phyloP scores from a whole-genome alignment of 176 grass and related monocot genomes.

The Poa pratensis region DNA sequence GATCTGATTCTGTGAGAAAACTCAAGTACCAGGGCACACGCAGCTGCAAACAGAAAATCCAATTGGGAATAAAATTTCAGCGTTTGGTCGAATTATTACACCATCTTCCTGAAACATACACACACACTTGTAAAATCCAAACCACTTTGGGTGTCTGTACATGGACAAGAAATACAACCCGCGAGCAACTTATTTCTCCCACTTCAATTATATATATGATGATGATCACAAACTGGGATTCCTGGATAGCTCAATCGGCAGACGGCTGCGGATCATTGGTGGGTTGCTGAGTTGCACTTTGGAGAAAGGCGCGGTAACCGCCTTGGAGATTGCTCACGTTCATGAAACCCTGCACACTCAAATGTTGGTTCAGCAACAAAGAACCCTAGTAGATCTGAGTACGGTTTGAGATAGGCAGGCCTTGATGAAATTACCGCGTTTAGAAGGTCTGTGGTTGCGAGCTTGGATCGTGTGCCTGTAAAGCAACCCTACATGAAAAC shows the following conservation, averaged over 20 bases:
- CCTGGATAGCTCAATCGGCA: not conserved
- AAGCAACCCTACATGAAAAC: slow-evolving; percentile 25
- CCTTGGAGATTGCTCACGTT: slow-evolving; percentile 48
- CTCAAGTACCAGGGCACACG: not conserved
- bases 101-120: not conserved
- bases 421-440: slow-evolving; percentile 44
- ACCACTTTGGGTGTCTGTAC: not conserved
- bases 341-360: slow-evolving; percentile 42
- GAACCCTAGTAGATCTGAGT: not conserved
- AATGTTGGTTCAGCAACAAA: not conserved
- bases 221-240: not conserved
- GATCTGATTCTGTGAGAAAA: not conserved
- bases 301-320: slow-evolving; percentile 41
- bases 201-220: not conserved
- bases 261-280: not conserved
- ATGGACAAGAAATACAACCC: not conserved
- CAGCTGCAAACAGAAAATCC: not conserved
- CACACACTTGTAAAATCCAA: not conserved
- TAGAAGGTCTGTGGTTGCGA: slow-evolving; percentile 43
- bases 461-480: slow-evolving; percentile 47
- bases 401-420: not conserved
- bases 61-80: not conserved
- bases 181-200: not conserved
- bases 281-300: not conserved
- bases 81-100: not conserved